These are phyloP conservation scores for Cerioporus squamosus DNA, from an alignment of 1,284 basidiomycete genomes.

Conservation along the genomic window DNA sequence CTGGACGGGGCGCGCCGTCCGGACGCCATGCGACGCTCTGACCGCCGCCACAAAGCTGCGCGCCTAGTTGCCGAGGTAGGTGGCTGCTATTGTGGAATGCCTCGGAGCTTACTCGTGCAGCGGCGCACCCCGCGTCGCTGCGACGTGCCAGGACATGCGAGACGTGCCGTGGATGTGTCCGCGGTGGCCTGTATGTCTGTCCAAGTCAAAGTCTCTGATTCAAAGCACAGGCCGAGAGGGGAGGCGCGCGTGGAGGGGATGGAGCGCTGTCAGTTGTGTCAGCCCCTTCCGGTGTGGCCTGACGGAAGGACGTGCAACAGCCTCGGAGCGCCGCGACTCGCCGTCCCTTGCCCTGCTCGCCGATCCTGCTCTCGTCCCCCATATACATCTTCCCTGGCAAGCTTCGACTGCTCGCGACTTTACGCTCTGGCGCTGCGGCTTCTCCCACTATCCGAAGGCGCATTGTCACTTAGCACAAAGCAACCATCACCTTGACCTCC, in stretches of 20 bases:
- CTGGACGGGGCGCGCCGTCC: no score
- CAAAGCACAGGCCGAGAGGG: neutral
- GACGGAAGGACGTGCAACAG: slow-evolving; percentile 7
- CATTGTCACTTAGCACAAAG: slow-evolving; percentile 15
- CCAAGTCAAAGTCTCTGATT: no score
- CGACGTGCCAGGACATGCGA: no score
- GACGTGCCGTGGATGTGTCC: no score
- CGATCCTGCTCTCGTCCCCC: neutral
- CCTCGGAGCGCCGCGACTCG: slow-evolving; percentile 10
- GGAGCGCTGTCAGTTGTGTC: slow-evolving; percentile 15
- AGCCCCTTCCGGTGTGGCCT: slow-evolving; percentile 20
- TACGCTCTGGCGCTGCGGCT: neutral
- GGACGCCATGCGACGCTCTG: no score
- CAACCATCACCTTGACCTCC: slow-evolving; percentile 1
- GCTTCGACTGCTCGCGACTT: neutral
- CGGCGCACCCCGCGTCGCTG: no score
- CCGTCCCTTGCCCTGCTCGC: neutral
- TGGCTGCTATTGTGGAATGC: neutral
- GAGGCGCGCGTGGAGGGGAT: neutral
- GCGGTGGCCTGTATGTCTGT: no score
- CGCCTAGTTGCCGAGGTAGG: neutral
- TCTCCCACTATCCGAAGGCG: neutral
- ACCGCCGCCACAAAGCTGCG: neutral
- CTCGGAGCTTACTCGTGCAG: no score
- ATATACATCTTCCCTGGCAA: neutral